These are phyloP conservation scores for Oryza coarctata DNA, from an alignment of 176 grass and related monocot genomes.

Conservation along the genomic window DNA sequence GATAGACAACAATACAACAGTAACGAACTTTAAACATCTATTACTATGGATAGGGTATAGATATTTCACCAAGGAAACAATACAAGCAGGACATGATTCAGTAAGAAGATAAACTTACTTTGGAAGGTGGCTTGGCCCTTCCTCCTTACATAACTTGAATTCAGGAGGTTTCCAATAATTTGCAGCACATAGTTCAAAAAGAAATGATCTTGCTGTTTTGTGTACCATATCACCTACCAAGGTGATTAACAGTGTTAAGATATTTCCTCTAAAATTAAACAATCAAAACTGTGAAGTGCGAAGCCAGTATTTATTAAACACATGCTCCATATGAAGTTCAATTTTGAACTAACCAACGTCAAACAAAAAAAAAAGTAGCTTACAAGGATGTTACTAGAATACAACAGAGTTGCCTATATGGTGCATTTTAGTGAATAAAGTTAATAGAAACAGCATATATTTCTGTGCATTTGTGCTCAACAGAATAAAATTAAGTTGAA, in stretches of 20 bases:
- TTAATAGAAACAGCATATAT: conserved; percentile 8
- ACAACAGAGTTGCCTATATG: background rate
- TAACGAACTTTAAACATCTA: background rate
- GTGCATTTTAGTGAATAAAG: background rate
- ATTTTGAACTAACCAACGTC: too few species aligned
- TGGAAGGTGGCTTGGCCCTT: conserved; percentile 69
- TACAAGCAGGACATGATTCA: conserved; percentile 20
- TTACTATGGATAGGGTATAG: background rate
- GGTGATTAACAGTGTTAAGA: conserved; percentile 3
- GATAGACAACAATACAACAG: conserved; percentile 7
- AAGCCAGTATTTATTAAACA: background rate
- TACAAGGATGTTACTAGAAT: background rate
- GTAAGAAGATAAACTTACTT: conserved; percentile 51
- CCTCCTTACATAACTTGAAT: conserved; percentile 68
- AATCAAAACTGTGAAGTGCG: conserved; percentile 12
- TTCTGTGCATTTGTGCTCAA: conserved; percentile 17
- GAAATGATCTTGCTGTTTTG: conserved; percentile 68
- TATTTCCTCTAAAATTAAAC: conserved; percentile 17
- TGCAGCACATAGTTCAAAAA: conserved; percentile 74
- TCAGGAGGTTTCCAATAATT: conserved; percentile 68
- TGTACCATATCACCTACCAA: conserved; percentile 50
- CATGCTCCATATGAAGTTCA: too few species aligned
- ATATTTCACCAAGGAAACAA: conserved; percentile 11
- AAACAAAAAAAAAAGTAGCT: too few species aligned
- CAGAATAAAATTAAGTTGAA: conserved; percentile 25